Percentiles rank a stretch among this genome's conserved stretches.
Evolutionary conservation across 1,284 basidiomycete genomes (phyloP).

Genomic region (Coniophora puteana): DNA sequence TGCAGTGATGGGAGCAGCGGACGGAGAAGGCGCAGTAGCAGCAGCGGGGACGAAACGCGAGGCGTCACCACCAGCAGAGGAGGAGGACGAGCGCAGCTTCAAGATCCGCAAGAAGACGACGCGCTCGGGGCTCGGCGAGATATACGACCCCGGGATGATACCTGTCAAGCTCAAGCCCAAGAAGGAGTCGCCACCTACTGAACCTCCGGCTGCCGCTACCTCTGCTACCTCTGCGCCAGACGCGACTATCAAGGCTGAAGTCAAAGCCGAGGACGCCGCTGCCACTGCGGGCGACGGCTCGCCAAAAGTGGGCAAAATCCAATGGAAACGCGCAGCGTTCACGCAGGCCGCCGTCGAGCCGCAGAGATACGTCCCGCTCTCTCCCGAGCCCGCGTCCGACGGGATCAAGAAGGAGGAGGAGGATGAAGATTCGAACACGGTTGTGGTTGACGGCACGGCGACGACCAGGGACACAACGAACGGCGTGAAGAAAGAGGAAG

Average conservation of each 20-base stretch:
- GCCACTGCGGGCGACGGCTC: constrained; percentile 8
- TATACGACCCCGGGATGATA: constrained; percentile 70
- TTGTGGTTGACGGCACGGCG: not conserved
- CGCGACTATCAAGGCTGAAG: constrained; percentile 1
- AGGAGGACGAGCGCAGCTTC: constrained; percentile 56
- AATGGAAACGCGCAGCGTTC: constrained; percentile 27
- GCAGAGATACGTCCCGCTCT: no score
- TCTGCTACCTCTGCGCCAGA: not conserved
- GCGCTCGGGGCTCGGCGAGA: constrained; percentile 55
- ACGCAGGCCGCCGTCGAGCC: constrained; percentile 1
- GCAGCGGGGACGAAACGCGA: constrained; percentile 23
- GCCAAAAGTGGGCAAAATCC: constrained; percentile 32
- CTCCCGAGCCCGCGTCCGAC: not conserved
- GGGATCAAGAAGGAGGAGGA: not conserved
- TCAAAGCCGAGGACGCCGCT: not conserved
- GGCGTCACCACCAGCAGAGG: constrained; percentile 20
- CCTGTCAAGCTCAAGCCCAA: constrained; percentile 59
- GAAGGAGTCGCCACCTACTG: constrained; percentile 28
- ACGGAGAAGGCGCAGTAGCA: constrained; percentile 17
- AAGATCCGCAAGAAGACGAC: constrained; percentile 63
- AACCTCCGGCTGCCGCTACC: constrained; percentile 3
- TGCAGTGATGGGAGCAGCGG: constrained; percentile 15
- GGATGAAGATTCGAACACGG: not conserved
- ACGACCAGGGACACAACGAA: not conserved
- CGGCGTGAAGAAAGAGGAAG: constrained; percentile 13